phyloP scores from a whole-genome alignment of 768 basidiomycete species.

The Sporobolomyces roseus region DNA sequence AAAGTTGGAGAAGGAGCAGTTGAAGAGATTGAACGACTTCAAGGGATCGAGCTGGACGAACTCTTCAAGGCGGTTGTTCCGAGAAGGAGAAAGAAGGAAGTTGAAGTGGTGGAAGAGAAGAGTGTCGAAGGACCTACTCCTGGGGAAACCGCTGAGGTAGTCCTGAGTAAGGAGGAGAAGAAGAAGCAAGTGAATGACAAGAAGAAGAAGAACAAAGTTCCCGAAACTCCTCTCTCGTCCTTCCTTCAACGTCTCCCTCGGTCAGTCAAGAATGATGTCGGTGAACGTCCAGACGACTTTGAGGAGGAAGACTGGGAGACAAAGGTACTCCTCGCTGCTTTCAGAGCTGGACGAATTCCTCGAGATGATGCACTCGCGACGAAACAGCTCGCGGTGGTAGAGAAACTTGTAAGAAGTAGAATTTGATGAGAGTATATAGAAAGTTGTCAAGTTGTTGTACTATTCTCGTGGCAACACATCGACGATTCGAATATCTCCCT shows the following conservation, averaged over 20 bases:
- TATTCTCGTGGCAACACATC: too few species aligned
- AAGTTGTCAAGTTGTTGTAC: too few species aligned
- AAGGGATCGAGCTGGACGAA: slow-evolving; percentile 15
- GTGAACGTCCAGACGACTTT: slow-evolving; percentile 8
- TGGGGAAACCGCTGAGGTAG: background rate
- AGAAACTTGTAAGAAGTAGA: slow-evolving; percentile 18
- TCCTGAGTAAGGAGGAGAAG: background rate
- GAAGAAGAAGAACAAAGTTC: background rate
- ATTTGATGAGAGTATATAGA: background rate
- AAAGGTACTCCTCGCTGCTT: slow-evolving; percentile 26
- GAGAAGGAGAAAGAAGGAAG: slow-evolving; percentile 6
- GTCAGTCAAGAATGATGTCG: slow-evolving; percentile 25
- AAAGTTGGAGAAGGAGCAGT: background rate
- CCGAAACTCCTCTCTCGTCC: background rate
- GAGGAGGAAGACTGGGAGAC: slow-evolving; percentile 1
- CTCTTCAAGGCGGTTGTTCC: slow-evolving; percentile 11
- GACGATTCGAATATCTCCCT: too few species aligned
- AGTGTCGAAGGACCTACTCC: slow-evolving; percentile 8
- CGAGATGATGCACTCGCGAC: slow-evolving; percentile 7
- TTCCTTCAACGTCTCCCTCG: slow-evolving; percentile 35
- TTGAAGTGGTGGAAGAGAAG: background rate
- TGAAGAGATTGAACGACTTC: slow-evolving; percentile 33
- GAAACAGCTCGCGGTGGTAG: slow-evolving; percentile 15
- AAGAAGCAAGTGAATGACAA: too few species aligned
- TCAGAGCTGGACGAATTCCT: slow-evolving; percentile 23